Evolutionary conservation across 1,284 basidiomycete species (phyloP).

Genomic region (Leccinum insigne): DNA sequence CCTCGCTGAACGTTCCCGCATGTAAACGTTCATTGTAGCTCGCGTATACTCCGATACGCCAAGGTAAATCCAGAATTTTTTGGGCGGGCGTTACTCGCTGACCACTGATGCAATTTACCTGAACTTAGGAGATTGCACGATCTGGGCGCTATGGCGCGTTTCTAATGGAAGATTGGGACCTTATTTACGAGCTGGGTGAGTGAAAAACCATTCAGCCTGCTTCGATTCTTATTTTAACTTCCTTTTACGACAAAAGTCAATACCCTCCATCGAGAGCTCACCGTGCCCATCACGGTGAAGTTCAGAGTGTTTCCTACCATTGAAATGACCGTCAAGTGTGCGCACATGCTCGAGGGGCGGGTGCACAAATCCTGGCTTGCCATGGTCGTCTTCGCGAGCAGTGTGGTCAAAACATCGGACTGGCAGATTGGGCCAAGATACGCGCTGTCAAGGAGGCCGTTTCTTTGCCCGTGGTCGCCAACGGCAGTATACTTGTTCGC

Average conservation of each 20-base stretch:
- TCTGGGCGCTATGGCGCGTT: slow-evolving; percentile 89
- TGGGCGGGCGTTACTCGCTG: not conserved
- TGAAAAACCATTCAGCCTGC: slow-evolving; percentile 17
- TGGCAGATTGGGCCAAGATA: slow-evolving; percentile 89
- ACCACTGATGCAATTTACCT: slow-evolving; percentile 74
- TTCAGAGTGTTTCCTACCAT: slow-evolving; percentile 89
- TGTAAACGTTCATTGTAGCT: slow-evolving; percentile 46
- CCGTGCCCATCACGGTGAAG: slow-evolving; percentile 94
- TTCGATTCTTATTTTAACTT: not conserved
- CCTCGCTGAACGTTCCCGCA: not conserved
- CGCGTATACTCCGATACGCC: slow-evolving; percentile 94
- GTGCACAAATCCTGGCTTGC: slow-evolving; percentile 94
- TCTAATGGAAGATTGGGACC: slow-evolving; percentile 93
- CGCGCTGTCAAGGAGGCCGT: slow-evolving; percentile 86
- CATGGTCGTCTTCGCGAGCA: slow-evolving; percentile 93
- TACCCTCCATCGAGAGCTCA: slow-evolving; percentile 80
- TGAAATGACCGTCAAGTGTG: slow-evolving; percentile 91
- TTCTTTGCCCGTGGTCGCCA: slow-evolving; percentile 92
- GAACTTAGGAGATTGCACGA: slow-evolving; percentile 94
- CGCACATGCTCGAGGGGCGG: slow-evolving; percentile 94
- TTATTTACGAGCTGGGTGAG: slow-evolving; percentile 81
- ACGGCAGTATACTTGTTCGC: slow-evolving; percentile 94
- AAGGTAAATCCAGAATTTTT: slow-evolving; percentile 49
- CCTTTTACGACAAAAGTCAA: slow-evolving; percentile 54
- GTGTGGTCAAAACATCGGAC: slow-evolving; percentile 79